Base-by-base conservation (phyloP, 2,329 filamentous ascomycete genomes). In the Alternaria sp. region DNA sequence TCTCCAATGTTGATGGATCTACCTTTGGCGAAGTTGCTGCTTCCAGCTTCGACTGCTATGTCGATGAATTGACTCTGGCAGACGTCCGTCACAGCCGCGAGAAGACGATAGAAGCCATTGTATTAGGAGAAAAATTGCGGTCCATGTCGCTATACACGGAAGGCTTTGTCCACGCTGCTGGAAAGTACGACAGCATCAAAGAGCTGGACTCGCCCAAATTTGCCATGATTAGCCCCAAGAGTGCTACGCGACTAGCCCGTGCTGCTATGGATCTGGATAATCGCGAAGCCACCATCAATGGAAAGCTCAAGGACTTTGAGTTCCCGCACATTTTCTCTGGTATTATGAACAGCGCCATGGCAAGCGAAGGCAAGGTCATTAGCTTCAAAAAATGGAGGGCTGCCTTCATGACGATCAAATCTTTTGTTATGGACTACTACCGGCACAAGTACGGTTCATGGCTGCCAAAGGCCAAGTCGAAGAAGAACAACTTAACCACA, bases 251-350 rank as follows among this genome's bases (percentile, higher is more conserved):
- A n/a, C 83, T 98, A 8, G 92, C 95, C 72, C 88, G 92, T 62
- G 91, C 93, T 2, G 89, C 91, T 51, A 85, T 97, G 68, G 93
- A 97, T 71, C 84, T 98, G 3, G 85, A 90, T 34, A 89, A 87
- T 62, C 88, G 93, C 20, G 86, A 92, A 60, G 85, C 89, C 63
- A 89, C 85, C 54, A 87, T 93, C 66, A 90, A 92, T 65, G 81
- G 83, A 32, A 90, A 92, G 44, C 82, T 98, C n/a, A 89, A 92
- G 59, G 88, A 93, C 63, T 98, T 98, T 69, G 92, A 97, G 32
- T 97, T 97, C 70, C 93, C 94, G 0, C 91, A 92, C 0, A 82
- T 98, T 5, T 98, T 97, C 74, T 88, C 93, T 0, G 95, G 95
- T 34, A 88, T 93, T 66, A 94, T 92, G 73, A 93, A 90, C 77